Evolutionary conservation across 192 early-diverging fungal genomes (phyloP).

Genomic region (Linnemannia exigua): DNA sequence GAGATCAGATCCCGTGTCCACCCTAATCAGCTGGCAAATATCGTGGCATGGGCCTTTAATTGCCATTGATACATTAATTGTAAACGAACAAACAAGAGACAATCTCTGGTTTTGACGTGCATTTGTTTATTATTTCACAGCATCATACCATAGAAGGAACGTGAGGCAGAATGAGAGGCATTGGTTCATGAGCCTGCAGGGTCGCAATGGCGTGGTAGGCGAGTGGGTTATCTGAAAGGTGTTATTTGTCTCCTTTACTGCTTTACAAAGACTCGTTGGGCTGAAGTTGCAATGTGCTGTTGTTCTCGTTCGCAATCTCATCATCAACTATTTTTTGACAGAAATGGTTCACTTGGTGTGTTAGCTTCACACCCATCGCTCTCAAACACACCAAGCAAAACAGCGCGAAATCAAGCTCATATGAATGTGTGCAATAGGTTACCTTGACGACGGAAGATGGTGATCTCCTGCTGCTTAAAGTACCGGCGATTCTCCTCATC

Average conservation of each 20-base stretch:
- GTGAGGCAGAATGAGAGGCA: not conserved
- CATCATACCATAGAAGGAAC: not conserved
- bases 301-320: not conserved
- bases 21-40: too few species aligned
- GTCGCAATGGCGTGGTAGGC: not conserved
- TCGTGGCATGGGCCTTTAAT: too few species aligned
- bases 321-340: not conserved
- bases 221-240: not conserved
- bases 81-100: too few species aligned
- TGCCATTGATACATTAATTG: not conserved
- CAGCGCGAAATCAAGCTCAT: not conserved
- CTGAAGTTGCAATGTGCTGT: not conserved
- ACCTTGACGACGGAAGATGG: slow-evolving; percentile 77
- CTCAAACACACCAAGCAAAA: not conserved
- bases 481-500: slow-evolving; percentile 99
- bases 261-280: slow-evolving; percentile 2
- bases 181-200: not conserved
- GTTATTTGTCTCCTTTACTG: not conserved
- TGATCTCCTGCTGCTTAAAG: slow-evolving; percentile 99
- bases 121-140: not conserved
- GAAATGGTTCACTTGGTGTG: not conserved
- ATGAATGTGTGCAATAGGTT: slow-evolving; percentile 24
- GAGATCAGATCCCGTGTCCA: too few species aligned
- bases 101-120: not conserved
- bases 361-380: too few species aligned